phyloP scores from a whole-genome alignment of 805 yeast genomes.

The Kluyveromyces starmeri region DNA sequence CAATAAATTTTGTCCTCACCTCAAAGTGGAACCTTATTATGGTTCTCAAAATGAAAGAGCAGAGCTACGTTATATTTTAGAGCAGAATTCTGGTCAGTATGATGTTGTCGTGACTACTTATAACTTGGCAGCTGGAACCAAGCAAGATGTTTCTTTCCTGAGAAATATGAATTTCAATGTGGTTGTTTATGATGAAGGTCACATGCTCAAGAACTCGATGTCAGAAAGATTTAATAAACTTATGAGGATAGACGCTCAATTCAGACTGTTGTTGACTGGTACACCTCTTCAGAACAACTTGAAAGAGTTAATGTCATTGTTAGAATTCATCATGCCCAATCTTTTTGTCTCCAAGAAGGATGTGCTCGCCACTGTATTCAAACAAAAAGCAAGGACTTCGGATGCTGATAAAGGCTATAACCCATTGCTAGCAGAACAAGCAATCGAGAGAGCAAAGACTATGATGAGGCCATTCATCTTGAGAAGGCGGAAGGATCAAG shows the following conservation, averaged over 20 bases:
- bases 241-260: conserved; percentile 76
- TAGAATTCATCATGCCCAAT: conserved; percentile 84
- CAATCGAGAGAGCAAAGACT: conserved; percentile 85
- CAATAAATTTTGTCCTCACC: conserved; percentile 72
- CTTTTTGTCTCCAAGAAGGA: conserved; percentile 75
- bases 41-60: conserved; percentile 82
- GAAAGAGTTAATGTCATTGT: conserved; percentile 78
- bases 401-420: conserved; percentile 46
- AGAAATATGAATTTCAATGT: conserved; percentile 70
- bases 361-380: conserved; percentile 73
- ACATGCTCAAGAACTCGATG: conserved; percentile 82
- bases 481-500: conserved; percentile 88
- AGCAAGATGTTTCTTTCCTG: conserved; percentile 72
- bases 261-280: conserved; percentile 84
- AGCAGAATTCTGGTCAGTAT: conserved; percentile 42
- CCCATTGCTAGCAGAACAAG: conserved; percentile 82
- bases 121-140: conserved; percentile 79
- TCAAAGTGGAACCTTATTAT: conserved; percentile 85
- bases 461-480: conserved; percentile 98
- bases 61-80: conserved; percentile 65
- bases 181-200: conserved; percentile 96
- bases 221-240: conserved; percentile 82
- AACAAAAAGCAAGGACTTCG: conserved; percentile 74
- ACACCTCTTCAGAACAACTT: conserved; percentile 94
- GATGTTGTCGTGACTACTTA: conserved; percentile 95